Percentiles rank a stretch among this genome's conserved stretches.
Evolutionary conservation across 1,139 yeast genomes (phyloP).

Genomic region (Debaryomyces nepalensis): DNA sequence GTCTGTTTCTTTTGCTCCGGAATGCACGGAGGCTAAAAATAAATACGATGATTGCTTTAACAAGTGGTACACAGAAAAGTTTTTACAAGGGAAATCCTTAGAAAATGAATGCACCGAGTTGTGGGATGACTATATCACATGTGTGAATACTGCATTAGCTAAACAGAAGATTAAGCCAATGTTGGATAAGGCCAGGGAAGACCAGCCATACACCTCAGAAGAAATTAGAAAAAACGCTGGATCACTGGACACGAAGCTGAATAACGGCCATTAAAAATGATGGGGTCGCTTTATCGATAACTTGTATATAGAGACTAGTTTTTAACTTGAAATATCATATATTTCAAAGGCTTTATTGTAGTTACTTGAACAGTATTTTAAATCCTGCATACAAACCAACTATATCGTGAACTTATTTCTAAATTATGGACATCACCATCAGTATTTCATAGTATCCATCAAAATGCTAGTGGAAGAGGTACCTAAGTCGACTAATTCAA

Average conservation of each 20-base stretch:
- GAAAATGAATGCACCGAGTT: conserved; percentile 89
- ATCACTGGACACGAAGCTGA: conserved; percentile 12
- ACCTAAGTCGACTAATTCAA: conserved; percentile 41
- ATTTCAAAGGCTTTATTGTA: neutral
- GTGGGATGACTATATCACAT: conserved; percentile 85
- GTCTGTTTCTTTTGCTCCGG: conserved; percentile 97
- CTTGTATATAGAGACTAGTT: conserved; percentile 6
- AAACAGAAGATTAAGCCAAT: conserved; percentile 78
- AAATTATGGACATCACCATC: too few relatives aligned
- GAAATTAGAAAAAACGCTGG: conserved; percentile 34
- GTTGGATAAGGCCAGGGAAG: conserved; percentile 88
- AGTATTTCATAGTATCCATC: neutral
- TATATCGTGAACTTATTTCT: neutral
- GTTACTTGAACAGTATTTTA: neutral
- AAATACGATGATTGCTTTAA: conserved; percentile 92
- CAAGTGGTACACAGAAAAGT: conserved; percentile 93
- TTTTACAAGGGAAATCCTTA: conserved; percentile 68
- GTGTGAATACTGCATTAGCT: conserved; percentile 78
- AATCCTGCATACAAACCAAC: neutral
- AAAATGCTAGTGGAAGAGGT: conserved; percentile 51
- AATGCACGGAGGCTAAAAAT: conserved; percentile 85
- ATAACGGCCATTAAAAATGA: too few relatives aligned
- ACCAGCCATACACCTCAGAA: conserved; percentile 71
- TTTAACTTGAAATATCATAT: neutral
- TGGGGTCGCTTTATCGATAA: neutral